Conservation (phyloP, 2,329 filamentous ascomycete genomes). For the Penicillium sp. region DNA sequence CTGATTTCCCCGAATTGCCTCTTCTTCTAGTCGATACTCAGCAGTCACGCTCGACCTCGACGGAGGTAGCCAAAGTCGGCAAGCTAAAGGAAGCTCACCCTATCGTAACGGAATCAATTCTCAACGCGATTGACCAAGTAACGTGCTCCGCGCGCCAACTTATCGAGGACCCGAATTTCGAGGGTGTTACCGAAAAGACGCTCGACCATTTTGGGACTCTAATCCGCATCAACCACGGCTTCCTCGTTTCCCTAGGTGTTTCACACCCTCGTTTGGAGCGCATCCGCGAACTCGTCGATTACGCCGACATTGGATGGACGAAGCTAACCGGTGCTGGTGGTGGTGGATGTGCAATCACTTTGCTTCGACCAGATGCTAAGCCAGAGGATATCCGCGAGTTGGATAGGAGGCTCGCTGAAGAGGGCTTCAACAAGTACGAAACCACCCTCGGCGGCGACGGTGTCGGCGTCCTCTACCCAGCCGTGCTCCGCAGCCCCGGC, state of each 20-base stretch:
- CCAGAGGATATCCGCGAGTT: slow-evolving; percentile 56
- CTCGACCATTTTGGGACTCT: slow-evolving; percentile 77
- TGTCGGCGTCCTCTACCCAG: slow-evolving; percentile 89
- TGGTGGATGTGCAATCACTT: slow-evolving; percentile 89
- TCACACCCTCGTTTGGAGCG: slow-evolving; percentile 91
- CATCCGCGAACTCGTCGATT: slow-evolving; percentile 83
- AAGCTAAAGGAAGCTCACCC: slow-evolving; percentile 67
- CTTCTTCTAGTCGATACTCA: slow-evolving; percentile 84
- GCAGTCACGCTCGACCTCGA: slow-evolving; percentile 76
- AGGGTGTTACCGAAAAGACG: slow-evolving; percentile 54
- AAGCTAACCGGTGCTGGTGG: slow-evolving; percentile 95
- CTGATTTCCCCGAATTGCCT: slow-evolving; percentile 86
- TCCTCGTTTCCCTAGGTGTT: slow-evolving; percentile 84
- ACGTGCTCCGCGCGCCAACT: slow-evolving; percentile 54
- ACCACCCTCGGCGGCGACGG: slow-evolving; percentile 90
- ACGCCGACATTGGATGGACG: slow-evolving; percentile 88
- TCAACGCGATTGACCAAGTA: slow-evolving; percentile 71
- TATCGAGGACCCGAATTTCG: slow-evolving; percentile 59
- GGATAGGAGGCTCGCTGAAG: slow-evolving; percentile 59
- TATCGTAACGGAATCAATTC: slow-evolving; percentile 69
- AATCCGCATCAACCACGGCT: slow-evolving; percentile 88
- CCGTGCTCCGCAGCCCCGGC: slow-evolving; percentile 79
- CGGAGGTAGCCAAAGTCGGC: slow-evolving; percentile 81
- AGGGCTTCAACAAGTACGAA: slow-evolving; percentile 79
- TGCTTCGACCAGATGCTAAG: slow-evolving; percentile 65